Percentiles rank a stretch among this genome's conserved stretches.
Evolutionary conservation across 2,329 filamentous ascomycete genomes (phyloP).

Genomic region (Ophiocordyceps robertsii): DNA sequence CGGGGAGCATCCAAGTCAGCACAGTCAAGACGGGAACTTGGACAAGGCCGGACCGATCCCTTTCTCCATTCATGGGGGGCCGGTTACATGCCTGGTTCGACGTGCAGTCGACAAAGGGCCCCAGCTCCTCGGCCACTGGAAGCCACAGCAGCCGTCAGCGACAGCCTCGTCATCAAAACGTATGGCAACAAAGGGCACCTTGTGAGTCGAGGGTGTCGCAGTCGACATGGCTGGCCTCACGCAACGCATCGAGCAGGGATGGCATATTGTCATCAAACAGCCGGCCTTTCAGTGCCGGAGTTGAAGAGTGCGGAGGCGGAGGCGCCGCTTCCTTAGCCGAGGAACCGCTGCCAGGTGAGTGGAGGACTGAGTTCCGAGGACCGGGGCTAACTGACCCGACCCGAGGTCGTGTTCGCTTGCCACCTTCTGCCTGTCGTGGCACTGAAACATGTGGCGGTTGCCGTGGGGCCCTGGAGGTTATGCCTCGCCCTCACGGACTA

Average conservation of each 20-base stretch:
- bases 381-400: no score
- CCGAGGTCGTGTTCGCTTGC: no score
- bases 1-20: background rate
- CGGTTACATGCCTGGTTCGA: background rate
- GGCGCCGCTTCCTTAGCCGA: no score
- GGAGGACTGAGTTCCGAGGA: no score
- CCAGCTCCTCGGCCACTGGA: background rate
- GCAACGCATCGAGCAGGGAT: slow-evolving; percentile 13
- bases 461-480: no score
- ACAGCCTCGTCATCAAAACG: no score
- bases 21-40: background rate
- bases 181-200: slow-evolving; percentile 8
- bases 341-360: no score
- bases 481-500: no score
- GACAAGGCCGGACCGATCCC: background rate
- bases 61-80: background rate
- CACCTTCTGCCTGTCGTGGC: no score
- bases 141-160: background rate
- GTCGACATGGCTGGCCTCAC: slow-evolving; percentile 15
- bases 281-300: background rate
- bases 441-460: no score
- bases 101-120: background rate
- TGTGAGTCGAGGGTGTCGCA: slow-evolving; percentile 22
- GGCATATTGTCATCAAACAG: slow-evolving; percentile 7
- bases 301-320: background rate